Evolutionary conservation across 169 alveolate species (phyloP), one percentile per base, ranked within the genome.

Genomic region (Plasmodium ovale): DNA sequence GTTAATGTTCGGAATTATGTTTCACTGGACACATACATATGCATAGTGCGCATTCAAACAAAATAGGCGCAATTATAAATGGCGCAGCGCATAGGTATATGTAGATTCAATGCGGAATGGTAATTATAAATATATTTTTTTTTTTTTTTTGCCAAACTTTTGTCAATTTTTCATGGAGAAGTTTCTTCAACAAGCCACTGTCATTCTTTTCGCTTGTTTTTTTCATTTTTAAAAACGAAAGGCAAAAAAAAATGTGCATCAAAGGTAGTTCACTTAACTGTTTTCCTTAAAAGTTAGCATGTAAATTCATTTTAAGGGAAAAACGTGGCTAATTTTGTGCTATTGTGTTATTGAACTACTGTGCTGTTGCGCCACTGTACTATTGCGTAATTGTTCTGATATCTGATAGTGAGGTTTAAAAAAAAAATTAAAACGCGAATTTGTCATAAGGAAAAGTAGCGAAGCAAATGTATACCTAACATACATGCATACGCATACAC

Each of bases 81-180:
- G 16, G 1, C 16, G 16, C 23, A 10, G 49, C 16, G 44, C 53
- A 70, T 54, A 74, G 58, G 31, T 59, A 16, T 37, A 39, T 39
- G 25, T 27, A 49, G 49, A 35, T 39, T 19, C 23, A 67, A 31
- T 62, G 53, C 23, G 56, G 44, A 31, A 25, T 1, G 29, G 19
- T 44, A n/a, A 25, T 7, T 70, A 23, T 21, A 19, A 70, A 70
- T 47, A 70, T 14, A 37, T 14, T 19, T 35, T 10, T 29, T 16
- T n/a, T 44, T 12, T n/a, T 42, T 31, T 53, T 68, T 53, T 79
- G n/a, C 37, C 68, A 16, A 79, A 79, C 89, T 47, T 79, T 79
- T 64, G 89, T 79, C 47, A 79, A 67, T 53, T 79, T 79, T 58
- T 79, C 82, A 42, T 21, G 59, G 29, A 79, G 42, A 68, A 79